Base-by-base conservation (phyloP, 257 asterid species). In the Linaria vulgaris region DNA sequence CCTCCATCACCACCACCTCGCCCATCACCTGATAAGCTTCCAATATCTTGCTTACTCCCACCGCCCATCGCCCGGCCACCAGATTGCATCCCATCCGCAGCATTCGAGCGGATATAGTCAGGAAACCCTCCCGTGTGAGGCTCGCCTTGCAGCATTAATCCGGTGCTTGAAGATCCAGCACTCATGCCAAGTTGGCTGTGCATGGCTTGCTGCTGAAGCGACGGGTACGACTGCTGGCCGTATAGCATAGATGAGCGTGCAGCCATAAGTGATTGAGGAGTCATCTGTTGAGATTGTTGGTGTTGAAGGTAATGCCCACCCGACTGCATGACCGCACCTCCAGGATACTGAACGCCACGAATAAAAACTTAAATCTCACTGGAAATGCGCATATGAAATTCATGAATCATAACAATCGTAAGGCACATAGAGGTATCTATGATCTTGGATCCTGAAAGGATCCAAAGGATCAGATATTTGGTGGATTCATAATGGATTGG, bases 71-170 rank as follows among this genome's bases (percentile, higher is more conserved):
- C 75, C 67, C 88, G 75, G 5, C 72, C 70, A 9, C 56, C 41
- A 0, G 49, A 24, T 10, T 66, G 80, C 39, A 69, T 3, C 22
- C 75, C 70, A 6, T 71, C 76, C 1, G 70, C 67, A 0, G 65
- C 66, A 19, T 64, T 27, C 30, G 79, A 44, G 0, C 84, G 86
- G 14, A 70, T 64, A n/a, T 80, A 88, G 51, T 88, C 95, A 0
- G 85, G 86, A 53, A 80, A 81, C 0, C 89, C 87, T 21, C 77
- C 82, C 0, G 70, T 44, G 21, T 80, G 88, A 1, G 87, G 86
- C 76, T 89, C 97, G 0, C 94, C 88, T 68, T 83, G 96, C 65
- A 87, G 85, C 83, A 92, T 83, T 2, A 88, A 75, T 0, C 96
- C 83, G 14, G 88, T 68, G 47, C 80, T 71, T 13, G 83, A n/a